These are phyloP conservation scores for Aspergillus alliaceus DNA, from an alignment of 2,329 filamentous ascomycete genomes.

Conservation along the genomic window DNA sequence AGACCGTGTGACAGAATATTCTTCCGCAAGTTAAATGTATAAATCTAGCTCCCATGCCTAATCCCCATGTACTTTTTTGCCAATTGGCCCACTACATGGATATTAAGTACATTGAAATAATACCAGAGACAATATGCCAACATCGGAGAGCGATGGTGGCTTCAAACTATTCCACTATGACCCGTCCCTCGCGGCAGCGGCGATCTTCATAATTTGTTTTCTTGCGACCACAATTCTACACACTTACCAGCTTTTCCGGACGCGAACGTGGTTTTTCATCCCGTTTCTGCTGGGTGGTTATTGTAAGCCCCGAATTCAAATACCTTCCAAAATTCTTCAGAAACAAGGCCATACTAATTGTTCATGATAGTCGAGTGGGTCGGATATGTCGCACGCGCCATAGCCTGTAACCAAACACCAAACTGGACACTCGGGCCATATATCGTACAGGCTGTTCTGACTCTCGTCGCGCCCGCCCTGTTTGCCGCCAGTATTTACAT, in stretches of 20 bases:
- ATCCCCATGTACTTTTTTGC: too few relatives aligned
- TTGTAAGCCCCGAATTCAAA: slow-evolving; percentile 1
- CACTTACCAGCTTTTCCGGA: slow-evolving; percentile 14
- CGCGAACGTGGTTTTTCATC: slow-evolving; percentile 17
- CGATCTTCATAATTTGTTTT: slow-evolving; percentile 16
- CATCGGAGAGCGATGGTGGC: neutral
- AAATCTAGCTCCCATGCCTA: neutral
- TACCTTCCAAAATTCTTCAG: too few relatives aligned
- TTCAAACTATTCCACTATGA: slow-evolving; percentile 10
- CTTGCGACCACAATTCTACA: slow-evolving; percentile 8
- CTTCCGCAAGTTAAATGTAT: neutral
- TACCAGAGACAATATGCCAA: neutral
- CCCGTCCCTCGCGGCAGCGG: slow-evolving; percentile 15
- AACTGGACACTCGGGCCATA: slow-evolving; percentile 21
- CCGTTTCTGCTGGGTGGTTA: slow-evolving; percentile 14
- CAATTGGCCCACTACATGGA: too few relatives aligned
- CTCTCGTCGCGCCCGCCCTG: slow-evolving; percentile 22
- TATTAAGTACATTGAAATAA: neutral
- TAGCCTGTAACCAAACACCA: slow-evolving; percentile 14
- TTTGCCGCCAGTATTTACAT: slow-evolving; percentile 27
- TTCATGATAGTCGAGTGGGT: slow-evolving; percentile 1
- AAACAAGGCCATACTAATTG: neutral
- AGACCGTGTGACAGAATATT: neutral
- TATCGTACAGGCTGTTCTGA: slow-evolving; percentile 18
- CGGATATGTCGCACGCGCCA: slow-evolving; percentile 7